Evolutionary conservation across 2,329 filamentous ascomycete genomes (phyloP).

Genomic region (Fusarium setosum): DNA sequence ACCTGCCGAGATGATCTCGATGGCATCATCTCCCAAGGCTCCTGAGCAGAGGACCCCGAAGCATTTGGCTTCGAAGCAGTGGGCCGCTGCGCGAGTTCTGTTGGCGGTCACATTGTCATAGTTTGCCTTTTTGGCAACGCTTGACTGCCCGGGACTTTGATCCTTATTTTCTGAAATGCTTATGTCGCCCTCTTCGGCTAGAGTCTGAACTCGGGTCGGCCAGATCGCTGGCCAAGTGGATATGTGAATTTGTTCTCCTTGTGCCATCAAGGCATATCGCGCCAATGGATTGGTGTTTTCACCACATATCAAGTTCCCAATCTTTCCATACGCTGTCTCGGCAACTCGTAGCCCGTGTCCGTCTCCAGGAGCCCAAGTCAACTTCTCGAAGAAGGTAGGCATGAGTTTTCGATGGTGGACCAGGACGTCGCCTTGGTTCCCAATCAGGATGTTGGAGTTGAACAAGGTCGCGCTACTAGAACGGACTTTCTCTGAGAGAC

Average conservation of each 20-base stretch:
- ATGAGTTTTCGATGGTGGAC: constrained; percentile 65
- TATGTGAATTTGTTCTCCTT: constrained; percentile 66
- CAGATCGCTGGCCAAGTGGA: constrained; percentile 66
- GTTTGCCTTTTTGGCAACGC: constrained; percentile 41
- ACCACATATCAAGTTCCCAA: constrained; percentile 65
- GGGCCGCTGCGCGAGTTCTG: constrained; percentile 61
- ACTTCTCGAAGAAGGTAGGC: constrained; percentile 67
- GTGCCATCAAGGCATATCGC: constrained; percentile 62
- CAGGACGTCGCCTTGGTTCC: constrained; percentile 54
- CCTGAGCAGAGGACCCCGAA: constrained; percentile 64
- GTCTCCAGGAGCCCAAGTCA: constrained; percentile 65
- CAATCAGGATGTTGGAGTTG: constrained; percentile 63
- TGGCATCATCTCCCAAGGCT: constrained; percentile 52
- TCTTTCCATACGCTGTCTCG: constrained; percentile 56
- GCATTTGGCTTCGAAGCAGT: constrained; percentile 69
- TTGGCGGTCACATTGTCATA: constrained; percentile 68
- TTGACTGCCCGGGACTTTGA: no score
- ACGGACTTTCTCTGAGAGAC: constrained; percentile 60
- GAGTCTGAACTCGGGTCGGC: constrained; percentile 56
- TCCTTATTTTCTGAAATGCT: no score
- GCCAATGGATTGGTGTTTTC: constrained; percentile 69
- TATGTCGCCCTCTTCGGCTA: no score
- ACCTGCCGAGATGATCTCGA: constrained; percentile 47
- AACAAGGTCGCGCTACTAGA: constrained; percentile 59
- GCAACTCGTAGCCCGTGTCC: constrained; percentile 60